A percentile compares a stretch with the other conserved stretches of the same genome.
Evolutionary conservation across 306 rosid genomes (phyloP).

Genomic region (Cucurbita ficifolia): DNA sequence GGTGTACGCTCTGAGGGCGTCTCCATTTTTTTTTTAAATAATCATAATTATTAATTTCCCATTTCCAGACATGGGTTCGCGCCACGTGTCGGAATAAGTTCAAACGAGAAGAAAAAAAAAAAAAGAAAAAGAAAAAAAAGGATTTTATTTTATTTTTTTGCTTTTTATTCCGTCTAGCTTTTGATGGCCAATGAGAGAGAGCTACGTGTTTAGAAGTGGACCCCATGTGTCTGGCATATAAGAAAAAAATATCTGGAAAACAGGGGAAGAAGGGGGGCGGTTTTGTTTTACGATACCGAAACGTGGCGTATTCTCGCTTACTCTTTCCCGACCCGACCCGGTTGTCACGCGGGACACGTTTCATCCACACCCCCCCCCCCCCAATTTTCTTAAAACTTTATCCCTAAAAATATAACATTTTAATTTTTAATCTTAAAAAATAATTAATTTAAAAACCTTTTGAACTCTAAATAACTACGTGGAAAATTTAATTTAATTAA

Average conservation of each 20-base stretch:
- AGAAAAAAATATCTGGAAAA: neutral
- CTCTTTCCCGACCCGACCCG: neutral
- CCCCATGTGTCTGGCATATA: neutral
- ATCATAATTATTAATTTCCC: neutral
- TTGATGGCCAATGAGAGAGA: neutral
- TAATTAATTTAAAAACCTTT: no score
- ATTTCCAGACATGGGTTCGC: neutral
- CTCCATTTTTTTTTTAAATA: neutral
- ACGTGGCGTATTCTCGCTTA: neutral
- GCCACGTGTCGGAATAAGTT: neutral
- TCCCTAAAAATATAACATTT: no score
- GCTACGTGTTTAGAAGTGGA: neutral
- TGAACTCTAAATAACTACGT: no score
- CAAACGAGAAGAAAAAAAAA: neutral
- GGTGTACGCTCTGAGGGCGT: constrained; percentile 2
- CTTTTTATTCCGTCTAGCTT: neutral
- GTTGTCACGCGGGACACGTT: neutral
- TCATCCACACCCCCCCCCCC: neutral
- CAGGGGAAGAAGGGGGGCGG: neutral
- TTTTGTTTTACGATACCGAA: neutral
- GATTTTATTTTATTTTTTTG: neutral
- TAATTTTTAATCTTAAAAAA: no score
- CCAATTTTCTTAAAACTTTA: no score
- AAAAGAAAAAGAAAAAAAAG: no score
- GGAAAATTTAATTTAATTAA: no score